Evolutionary conservation across 208 protist species (phyloP).

Genomic region (Leishmania amazonensis): DNA sequence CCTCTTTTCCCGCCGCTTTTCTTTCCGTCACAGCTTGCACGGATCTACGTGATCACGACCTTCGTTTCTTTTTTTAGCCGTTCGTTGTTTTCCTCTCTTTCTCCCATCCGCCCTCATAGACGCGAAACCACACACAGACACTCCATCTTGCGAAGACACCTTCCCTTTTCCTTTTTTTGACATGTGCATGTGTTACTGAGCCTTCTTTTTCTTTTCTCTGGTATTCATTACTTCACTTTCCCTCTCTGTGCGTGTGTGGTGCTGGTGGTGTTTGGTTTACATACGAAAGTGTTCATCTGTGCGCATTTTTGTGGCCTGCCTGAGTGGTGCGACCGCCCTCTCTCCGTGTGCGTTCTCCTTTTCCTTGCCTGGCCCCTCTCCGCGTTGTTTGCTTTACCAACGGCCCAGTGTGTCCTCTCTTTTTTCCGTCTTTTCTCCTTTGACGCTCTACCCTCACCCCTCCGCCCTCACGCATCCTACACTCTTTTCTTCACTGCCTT

Average conservation of each 20-base stretch:
- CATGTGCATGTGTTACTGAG: neutral
- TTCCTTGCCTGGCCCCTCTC: no score
- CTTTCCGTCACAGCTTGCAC: neutral
- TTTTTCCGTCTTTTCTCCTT: no score
- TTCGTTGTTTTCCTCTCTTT: neutral
- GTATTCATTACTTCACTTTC: neutral
- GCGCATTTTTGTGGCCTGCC: no score
- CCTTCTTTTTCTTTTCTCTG: neutral
- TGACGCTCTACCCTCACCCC: neutral
- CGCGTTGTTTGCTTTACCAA: no score
- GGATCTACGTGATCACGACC: neutral
- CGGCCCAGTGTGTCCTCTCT: no score
- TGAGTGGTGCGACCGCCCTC: no score
- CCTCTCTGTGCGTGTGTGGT: neutral
- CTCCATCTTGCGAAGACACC: neutral
- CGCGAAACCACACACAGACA: neutral
- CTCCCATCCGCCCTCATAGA: neutral
- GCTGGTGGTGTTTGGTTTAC: neutral
- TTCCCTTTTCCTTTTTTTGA: neutral
- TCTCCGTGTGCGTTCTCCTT: no score
- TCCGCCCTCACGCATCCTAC: neutral
- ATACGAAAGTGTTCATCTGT: no score
- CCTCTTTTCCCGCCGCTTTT: slow-evolving; percentile 6
- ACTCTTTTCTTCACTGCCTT: no score
- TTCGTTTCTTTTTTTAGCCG: no score